Base-by-base conservation (phyloP, 164 flowering plant species). In the Nymphaea thermarum region DNA sequence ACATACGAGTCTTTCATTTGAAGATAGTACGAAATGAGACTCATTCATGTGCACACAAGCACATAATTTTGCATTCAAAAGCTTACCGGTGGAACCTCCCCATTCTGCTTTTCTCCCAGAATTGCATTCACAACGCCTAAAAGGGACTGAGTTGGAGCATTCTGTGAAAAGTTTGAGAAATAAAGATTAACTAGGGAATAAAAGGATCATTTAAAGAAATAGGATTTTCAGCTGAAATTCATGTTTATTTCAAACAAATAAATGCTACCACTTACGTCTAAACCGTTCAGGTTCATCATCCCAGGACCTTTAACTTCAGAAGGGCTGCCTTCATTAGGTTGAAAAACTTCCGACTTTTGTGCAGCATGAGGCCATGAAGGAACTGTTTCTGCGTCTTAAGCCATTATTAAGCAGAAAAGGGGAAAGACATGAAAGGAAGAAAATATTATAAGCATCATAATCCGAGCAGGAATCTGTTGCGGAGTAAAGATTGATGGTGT, bases 61-160 rank as follows among this genome's bases (percentile, higher is more conserved):
- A 51, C 8, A 51, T 51, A 8, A 15, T 15, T 25, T 51, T 51
- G 57, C 14, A 51, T 51, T 8, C 12, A 51, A 8, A 51, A 73
- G 47, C 86, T 73, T 90, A 94, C 99, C 79, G 84, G 82, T 78
- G 96, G 81, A 62, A 88, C 70, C 73, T 91, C 88, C 44, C 82
- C 96, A 77, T 84, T 85, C 78, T 84, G 88, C 74, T 72, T 88
- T 70, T 87, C 97, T 72, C 87, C 88, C 68, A 91, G 70, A 74
- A 91, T 83, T 69, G 72, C 82, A 71, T 80, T 80, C 57, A 85
- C 79, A 66, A 84, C 73, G 74, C 74, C 76, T 77, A 89, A 77
- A 67, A 94, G 88, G 63, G 85, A 86, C 65, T 80, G 88, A 64
- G 89, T 83, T 14, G 98, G 81, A 43, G 90, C 87, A 71, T 77